Percentiles rank a stretch among this genome's conserved stretches.
These are phyloP conservation scores for Aspergillus pseudoviridinutans DNA, from an alignment of 2,329 filamentous ascomycete species.

Conservation along the genomic window DNA sequence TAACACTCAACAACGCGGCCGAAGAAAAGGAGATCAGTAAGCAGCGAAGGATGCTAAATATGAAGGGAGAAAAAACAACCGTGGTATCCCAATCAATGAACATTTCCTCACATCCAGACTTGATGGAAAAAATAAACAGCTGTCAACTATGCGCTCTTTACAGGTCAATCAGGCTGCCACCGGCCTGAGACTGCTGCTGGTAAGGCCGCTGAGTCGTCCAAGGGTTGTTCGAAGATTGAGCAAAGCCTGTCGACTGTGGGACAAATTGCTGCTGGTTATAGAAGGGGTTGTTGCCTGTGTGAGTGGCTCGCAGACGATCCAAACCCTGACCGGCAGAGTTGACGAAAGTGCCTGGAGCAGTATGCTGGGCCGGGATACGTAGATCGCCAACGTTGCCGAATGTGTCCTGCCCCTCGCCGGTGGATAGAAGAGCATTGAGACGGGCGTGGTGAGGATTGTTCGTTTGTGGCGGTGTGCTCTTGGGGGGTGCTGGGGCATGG, in stretches of 20 bases:
- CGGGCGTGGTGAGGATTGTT: conserved; percentile 61
- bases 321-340: conserved; percentile 88
- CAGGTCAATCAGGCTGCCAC: conserved; percentile 61
- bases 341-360: conserved; percentile 90
- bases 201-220: conserved; percentile 50
- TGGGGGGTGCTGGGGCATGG: conserved; percentile 39
- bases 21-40: background rate
- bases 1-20: background rate
- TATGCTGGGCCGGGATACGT: conserved; percentile 94
- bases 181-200: conserved; percentile 43
- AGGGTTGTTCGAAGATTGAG: conserved; percentile 49
- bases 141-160: conserved; percentile 21
- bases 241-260: conserved; percentile 45
- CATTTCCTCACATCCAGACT: background rate
- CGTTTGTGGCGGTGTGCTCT: conserved; percentile 28
- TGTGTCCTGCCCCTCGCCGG: conserved; percentile 90
- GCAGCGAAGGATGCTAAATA: background rate
- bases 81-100: background rate
- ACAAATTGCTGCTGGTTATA: conserved; percentile 58
- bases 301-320: conserved; percentile 62
- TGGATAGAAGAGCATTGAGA: conserved; percentile 80
- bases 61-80: background rate
- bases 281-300: conserved; percentile 86
- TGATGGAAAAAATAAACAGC: background rate
- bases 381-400: conserved; percentile 97